Evolutionary conservation across 805 yeast genomes (phyloP).

Genomic region (Candida loeiensis): DNA sequence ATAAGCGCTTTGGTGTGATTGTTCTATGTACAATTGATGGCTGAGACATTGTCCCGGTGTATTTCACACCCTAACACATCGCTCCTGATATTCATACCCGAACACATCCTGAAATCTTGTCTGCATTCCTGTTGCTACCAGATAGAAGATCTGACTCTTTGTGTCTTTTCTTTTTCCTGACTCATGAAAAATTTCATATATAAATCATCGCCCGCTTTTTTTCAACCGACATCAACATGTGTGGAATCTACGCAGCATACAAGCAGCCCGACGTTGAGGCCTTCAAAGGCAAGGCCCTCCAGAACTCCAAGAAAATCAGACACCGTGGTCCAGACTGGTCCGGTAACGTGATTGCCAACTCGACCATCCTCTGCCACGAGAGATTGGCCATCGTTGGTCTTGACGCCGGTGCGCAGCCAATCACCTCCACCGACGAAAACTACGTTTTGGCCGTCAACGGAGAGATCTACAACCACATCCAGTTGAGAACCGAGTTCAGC

Average conservation of each 20-base stretch:
- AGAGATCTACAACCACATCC: constrained; percentile 96
- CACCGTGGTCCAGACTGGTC: constrained; percentile 99
- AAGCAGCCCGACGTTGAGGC: constrained; percentile 73
- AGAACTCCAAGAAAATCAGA: constrained; percentile 86
- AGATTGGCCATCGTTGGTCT: constrained; percentile 96
- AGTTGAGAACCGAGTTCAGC: constrained; percentile 69
- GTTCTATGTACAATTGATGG: too few species aligned
- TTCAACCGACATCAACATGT: constrained; percentile 54
- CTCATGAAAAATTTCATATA: constrained; percentile 5
- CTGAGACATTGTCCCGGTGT: too few species aligned
- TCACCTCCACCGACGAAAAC: constrained; percentile 72
- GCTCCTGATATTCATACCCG: too few species aligned
- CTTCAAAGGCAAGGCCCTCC: constrained; percentile 86
- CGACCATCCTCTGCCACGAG: constrained; percentile 87
- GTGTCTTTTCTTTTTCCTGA: constrained; percentile 4
- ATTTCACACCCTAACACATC: too few species aligned
- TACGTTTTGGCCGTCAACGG: constrained; percentile 88
- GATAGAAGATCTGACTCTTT: too few species aligned
- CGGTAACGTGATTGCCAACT: constrained; percentile 78
- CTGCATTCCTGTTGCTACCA: too few species aligned
- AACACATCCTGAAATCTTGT: too few species aligned
- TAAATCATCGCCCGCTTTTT: constrained; percentile 1
- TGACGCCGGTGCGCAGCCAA: constrained; percentile 98
- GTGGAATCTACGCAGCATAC: constrained; percentile 96
- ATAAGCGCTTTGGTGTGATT: too few species aligned